Evolutionary conservation across 805 yeast species (phyloP), one percentile per base, ranked within the genome.

Genomic region (Zygotorulaspora sp.): DNA sequence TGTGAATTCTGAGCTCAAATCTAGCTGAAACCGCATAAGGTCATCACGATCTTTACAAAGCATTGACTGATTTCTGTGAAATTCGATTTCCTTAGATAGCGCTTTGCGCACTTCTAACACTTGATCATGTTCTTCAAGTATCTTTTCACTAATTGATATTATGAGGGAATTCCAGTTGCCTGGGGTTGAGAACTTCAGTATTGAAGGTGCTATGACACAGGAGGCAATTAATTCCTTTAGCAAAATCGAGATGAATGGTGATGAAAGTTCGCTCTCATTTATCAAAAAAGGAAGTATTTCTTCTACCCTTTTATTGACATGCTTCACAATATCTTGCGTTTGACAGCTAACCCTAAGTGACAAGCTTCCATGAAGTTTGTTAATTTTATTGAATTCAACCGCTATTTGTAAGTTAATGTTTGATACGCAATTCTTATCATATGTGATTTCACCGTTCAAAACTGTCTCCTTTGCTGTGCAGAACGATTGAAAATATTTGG

Each of bases 141-240:
- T 72, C 20, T 71, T 72, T 3, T 86, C 80, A 1, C 83, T 74
- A 2, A 72, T 57, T 35, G 73, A 72, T 7, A 78, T 78, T 11
- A 87, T 68, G 27, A 70, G 52, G 38, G 77, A 74, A 55, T 89
- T 89, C 75, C 82, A 83, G 43, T 77, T 82, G 55, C 87, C 95
- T 1, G 90, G 76, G 33, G 83, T 89, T 0, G 80, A 62, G 1
- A 82, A 49, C 62, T 81, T 72, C 5, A 64, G 54, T 5, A 68
- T 28, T 0, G 74, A 36, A 0, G 87, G 84, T 15, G 58, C 54
- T 8, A 86, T 44, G 0, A 87, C 75, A 38, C 75, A 71, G 16
- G 77, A 67, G 0, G 84, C 57, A 2, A 86, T 36, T 5, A 89
- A 66, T 49, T 89, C 96, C 25, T 79, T 65, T 0, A 81, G 50